Evolutionary conservation across 176 grass and related monocot genomes (phyloP), one percentile per base, ranked within the genome.

Genomic region (Zoysia japonica): DNA sequence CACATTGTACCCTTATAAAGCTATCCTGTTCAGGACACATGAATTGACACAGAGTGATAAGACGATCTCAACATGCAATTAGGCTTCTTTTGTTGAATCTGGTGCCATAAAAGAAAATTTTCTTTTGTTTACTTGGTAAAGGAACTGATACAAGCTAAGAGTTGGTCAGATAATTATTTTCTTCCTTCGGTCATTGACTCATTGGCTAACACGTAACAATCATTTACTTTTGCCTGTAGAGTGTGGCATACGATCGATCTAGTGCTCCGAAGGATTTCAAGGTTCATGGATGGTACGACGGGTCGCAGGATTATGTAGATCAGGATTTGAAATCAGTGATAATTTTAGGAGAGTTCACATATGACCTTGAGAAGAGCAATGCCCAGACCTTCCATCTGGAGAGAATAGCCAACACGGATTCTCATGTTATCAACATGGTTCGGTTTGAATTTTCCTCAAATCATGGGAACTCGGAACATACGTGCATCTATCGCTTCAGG

Each of bases 401-500:
- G 16, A 81, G 64, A 72, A 52, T 69, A 0, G 3, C 53, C 2
- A 36, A 78, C 3, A 3, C 65, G 2, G 40, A 78, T 28, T 53
- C 73, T 7, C 51, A 28, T 17, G 15, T 83, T 28, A 39, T 98
- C 69, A 94, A 94, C 80, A 91, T 53, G 38, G 72, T 94, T 39
- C 85, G 78, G 66, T 73, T 98, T 11, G 81, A 86, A 39, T 87
- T 94, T 83, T 87, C 75, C 14, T 90, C 89, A 11, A 98, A 98
- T 78, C 92, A 98, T 9, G 95, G 89, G 7, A 92, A 85, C 1
- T 86, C 65, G 5, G 68, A 74, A 13, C 74, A 87, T 43, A 98
- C 95, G 17, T 98, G 95, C 87, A 90, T 98, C 42, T 98, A 98
- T 66, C 92, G 92, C 75, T 89, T 98, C 68, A 89, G 95, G 88